Conservation (phyloP, 2,329 filamentous ascomycete species). For the Berkeleyomyces rouxiae region DNA sequence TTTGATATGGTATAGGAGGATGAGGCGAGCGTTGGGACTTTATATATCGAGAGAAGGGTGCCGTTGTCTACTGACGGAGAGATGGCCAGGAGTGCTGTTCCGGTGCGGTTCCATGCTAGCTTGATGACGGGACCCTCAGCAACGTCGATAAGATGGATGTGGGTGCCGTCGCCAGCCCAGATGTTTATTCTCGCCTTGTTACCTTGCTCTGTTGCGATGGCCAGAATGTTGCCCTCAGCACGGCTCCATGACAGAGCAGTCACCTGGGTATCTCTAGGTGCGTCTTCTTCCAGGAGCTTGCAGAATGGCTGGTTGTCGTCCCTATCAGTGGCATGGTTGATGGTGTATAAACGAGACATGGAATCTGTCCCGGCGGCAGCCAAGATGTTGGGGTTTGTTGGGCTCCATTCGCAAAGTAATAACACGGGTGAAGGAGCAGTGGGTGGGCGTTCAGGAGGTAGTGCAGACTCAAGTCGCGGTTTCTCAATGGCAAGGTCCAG, state of each 20-base stretch:
- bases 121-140: slow-evolving; percentile 45
- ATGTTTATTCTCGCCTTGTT: slow-evolving; percentile 36
- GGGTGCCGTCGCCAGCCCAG: slow-evolving; percentile 36
- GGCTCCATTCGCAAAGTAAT: slow-evolving; percentile 54
- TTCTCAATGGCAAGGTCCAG: slow-evolving; percentile 33
- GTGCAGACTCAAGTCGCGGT: slow-evolving; percentile 24
- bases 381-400: slow-evolving; percentile 45
- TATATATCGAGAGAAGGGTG: slow-evolving; percentile 9
- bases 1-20: slow-evolving; percentile 27
- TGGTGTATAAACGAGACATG: slow-evolving; percentile 52
- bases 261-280: slow-evolving; percentile 34
- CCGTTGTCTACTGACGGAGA: slow-evolving; percentile 31
- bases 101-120: slow-evolving; percentile 42
- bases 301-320: slow-evolving; percentile 25
- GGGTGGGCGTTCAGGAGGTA: slow-evolving; percentile 6
- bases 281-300: slow-evolving; percentile 36
- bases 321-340: slow-evolving; percentile 35
- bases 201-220: slow-evolving; percentile 39
- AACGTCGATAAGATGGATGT: slow-evolving; percentile 36
- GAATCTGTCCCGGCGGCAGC: slow-evolving; percentile 53
- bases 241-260: slow-evolving; percentile 45
- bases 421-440: slow-evolving; percentile 36
- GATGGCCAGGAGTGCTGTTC: slow-evolving; percentile 38
- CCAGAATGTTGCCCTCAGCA: slow-evolving; percentile 35
- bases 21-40: slow-evolving; percentile 25